Percentiles rank a stretch among this genome's conserved stretches.
Conservation (phyloP, 495 filamentous ascomycete genomes). For the Podospora tetraspora region DNA sequence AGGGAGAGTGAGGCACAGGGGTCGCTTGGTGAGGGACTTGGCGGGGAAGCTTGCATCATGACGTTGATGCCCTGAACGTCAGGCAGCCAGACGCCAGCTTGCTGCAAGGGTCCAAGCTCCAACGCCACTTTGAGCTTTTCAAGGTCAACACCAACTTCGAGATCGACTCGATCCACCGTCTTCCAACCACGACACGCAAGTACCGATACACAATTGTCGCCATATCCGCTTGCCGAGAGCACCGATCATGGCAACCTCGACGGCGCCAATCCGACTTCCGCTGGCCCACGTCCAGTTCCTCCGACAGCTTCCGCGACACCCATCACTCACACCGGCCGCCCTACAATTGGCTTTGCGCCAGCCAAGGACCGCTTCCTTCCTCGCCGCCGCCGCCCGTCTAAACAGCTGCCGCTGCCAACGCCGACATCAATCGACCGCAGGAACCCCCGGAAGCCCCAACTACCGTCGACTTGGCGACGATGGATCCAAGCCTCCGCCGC, state of each 20-base stretch:
- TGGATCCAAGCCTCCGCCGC: background rate
- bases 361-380: background rate
- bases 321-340: background rate
- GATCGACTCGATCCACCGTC: background rate
- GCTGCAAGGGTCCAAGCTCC: background rate
- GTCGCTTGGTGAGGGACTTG: background rate
- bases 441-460: slow-evolving; percentile 5
- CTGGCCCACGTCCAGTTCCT: slow-evolving; percentile 1
- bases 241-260: background rate
- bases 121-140: slow-evolving; percentile 2
- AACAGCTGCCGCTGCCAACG: slow-evolving; percentile 8
- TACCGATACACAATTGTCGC: background rate
- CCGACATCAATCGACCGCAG: slow-evolving; percentile 22
- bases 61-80: background rate
- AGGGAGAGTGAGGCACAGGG: slow-evolving; percentile 2
- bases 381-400: background rate
- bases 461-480: slow-evolving; percentile 18
- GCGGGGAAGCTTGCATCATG: slow-evolving; percentile 4
- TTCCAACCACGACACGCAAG: background rate
- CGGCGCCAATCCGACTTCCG: background rate
- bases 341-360: slow-evolving; percentile 8
- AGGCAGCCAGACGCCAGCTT: slow-evolving; percentile 3
- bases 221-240: background rate
- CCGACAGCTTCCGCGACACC: background rate
- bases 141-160: background rate